Evolutionary conservation across 305 asterid genomes (phyloP), one percentile per base, ranked within the genome.

Genomic region (Solanum hybrid): DNA sequence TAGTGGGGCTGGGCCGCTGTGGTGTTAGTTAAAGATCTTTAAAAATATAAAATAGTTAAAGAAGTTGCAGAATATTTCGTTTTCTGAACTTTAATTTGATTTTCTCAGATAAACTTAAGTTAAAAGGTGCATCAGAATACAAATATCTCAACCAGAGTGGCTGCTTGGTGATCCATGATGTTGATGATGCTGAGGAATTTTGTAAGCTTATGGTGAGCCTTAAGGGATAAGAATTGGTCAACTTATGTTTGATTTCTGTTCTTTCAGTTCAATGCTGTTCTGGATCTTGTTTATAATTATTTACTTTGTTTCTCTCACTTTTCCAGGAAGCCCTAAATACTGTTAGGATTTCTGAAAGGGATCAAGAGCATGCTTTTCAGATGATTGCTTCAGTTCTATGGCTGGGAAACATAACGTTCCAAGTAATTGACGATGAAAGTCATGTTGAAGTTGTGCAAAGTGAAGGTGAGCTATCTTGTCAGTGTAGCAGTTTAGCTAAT

Each of bases 361-460:
- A 94, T 77, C 99, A 98, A 93, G 95, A 95, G 91, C 94, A 91
- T 91, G 95, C 91, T 89, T 95, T 96, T 91, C 95, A 94, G 95
- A 93, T 97, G 96, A 93, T 98, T 93, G 97, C 99, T 86, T 98
- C 98, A 79, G 96, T 98, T 89, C 91, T 98, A 92, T 98, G 99
- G 99, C 92, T 98, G 92, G 99, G 99, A 86, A 97, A 98, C 94
- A 95, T 96, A 91, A 94, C 98, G 31, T 98, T 98, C 94, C 90
- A 92, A 81, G 95, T 94, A 42, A 92, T 94, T 42, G 96, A 94
- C 95, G 90, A 92, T 69, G 98, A 94, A 93, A 94, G 93, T 91
- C 98, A 95, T 89, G 90, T 94, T 78, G 98, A 96, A 91, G 97
- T 96, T 87, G 98, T 94, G 90, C 92, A 93, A 89, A 95, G 94